These are phyloP conservation scores for Bruguiera sexangula DNA, from an alignment of 345 rosid genomes.

Conservation along the genomic window DNA sequence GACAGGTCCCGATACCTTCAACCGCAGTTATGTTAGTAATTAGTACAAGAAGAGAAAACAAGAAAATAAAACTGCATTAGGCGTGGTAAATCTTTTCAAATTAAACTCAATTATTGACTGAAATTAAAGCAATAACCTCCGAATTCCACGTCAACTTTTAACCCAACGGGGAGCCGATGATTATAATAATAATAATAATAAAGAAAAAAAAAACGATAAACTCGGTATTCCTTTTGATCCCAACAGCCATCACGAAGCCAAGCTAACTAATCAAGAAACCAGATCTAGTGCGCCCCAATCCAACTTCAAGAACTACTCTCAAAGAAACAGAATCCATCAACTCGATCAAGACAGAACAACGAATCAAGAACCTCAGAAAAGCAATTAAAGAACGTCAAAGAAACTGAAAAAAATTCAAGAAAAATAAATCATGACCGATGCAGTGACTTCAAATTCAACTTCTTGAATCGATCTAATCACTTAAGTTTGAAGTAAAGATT, in stretches of 20 bases:
- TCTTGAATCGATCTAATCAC: background rate
- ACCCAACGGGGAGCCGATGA: too few species aligned
- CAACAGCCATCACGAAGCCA: too few species aligned
- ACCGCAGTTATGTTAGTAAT: conserved; percentile 2
- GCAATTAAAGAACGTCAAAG: conserved; percentile 1
- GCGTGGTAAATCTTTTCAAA: background rate
- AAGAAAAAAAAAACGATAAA: too few species aligned
- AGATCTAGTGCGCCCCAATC: too few species aligned
- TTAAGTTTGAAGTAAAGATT: background rate
- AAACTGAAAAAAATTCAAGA: background rate
- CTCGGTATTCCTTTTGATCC: too few species aligned
- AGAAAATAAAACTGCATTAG: background rate
- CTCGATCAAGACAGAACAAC: background rate
- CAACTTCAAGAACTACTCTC: too few species aligned
- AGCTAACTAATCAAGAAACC: too few species aligned
- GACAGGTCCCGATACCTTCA: conserved; percentile 97
- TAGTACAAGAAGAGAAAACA: background rate
- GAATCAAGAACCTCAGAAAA: background rate
- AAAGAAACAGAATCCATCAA: background rate
- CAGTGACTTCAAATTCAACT: background rate
- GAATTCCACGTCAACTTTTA: too few species aligned
- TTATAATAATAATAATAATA: too few species aligned
- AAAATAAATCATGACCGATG: background rate
- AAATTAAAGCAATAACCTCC: background rate
- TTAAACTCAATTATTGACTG: background rate